phyloP scores from a whole-genome alignment of 352 stramenopile genomes.

The Saprolegnia diclina region DNA sequence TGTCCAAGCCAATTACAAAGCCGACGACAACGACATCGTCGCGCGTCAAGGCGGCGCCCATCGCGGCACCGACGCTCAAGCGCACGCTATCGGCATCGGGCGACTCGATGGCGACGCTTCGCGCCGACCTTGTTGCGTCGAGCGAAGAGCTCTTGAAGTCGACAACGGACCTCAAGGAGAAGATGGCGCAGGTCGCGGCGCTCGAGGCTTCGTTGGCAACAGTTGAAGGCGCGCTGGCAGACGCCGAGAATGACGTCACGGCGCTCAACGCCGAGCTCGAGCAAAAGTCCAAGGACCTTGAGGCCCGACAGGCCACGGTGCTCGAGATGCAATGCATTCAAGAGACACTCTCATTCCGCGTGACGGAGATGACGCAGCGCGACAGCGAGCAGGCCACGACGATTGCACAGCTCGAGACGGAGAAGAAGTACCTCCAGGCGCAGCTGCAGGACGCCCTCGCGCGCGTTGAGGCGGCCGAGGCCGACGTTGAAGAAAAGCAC shows the following conservation, averaged over 20 bases:
- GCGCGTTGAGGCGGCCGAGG: background rate
- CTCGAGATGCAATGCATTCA: slow-evolving; percentile 23
- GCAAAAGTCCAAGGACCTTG: slow-evolving; percentile 6
- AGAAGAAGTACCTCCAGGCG: slow-evolving; percentile 4
- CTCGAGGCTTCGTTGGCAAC: background rate
- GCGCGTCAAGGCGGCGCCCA: background rate
- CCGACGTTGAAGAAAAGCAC: slow-evolving; percentile 14
- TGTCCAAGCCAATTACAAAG: slow-evolving; percentile 1
- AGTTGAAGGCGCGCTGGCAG: background rate
- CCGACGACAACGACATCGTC: background rate
- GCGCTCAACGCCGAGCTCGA: slow-evolving; percentile 6
- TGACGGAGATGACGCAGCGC: slow-evolving; percentile 19
- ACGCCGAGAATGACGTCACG: background rate
- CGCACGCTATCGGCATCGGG: background rate
- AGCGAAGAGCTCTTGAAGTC: slow-evolving; percentile 4
- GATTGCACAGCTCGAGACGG: background rate
- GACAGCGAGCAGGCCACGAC: background rate
- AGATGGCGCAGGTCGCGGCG: background rate
- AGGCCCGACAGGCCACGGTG: slow-evolving; percentile 12
- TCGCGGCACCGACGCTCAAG: background rate
- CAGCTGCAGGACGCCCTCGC: slow-evolving; percentile 4
- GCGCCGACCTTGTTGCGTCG: slow-evolving; percentile 8
- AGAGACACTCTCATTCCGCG: slow-evolving; percentile 23
- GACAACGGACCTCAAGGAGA: background rate
- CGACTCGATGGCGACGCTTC: slow-evolving; percentile 22